phyloP scores from a whole-genome alignment of 2,329 filamentous ascomycete species.

The Clarireedia paspali region DNA sequence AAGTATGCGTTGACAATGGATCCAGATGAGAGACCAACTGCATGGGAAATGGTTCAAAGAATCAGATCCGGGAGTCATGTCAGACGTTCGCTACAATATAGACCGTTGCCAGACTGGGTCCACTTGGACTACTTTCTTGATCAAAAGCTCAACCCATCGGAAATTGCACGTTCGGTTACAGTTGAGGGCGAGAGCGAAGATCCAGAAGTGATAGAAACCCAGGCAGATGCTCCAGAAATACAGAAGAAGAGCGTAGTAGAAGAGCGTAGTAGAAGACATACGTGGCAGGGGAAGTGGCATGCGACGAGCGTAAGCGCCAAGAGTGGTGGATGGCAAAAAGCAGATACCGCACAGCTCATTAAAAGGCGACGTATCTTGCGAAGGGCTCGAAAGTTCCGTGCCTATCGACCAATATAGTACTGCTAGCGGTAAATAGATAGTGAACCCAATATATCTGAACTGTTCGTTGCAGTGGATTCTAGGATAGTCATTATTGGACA shows the following conservation, averaged over 20 bases:
- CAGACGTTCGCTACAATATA: neutral
- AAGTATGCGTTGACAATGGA: neutral
- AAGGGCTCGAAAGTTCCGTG: neutral
- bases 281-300: too few species aligned
- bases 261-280: neutral
- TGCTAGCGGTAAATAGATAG: neutral
- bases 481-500: too few species aligned
- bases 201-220: neutral
- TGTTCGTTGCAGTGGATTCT: too few species aligned
- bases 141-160: neutral
- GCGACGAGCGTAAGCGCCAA: too few species aligned
- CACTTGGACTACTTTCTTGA: neutral
- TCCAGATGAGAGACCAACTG: neutral
- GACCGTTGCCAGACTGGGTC: neutral
- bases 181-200: neutral
- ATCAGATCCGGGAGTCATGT: neutral
- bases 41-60: neutral
- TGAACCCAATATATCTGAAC: too few species aligned
- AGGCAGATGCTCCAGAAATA: neutral
- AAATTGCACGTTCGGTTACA: neutral
- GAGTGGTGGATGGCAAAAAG: too few species aligned
- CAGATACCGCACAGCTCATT: neutral
- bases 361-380: neutral
- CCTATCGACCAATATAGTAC: neutral
- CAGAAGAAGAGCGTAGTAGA: neutral